Base-by-base conservation (phyloP, 2,329 filamentous ascomycete genomes). In the Diplodia scrobiculata region DNA sequence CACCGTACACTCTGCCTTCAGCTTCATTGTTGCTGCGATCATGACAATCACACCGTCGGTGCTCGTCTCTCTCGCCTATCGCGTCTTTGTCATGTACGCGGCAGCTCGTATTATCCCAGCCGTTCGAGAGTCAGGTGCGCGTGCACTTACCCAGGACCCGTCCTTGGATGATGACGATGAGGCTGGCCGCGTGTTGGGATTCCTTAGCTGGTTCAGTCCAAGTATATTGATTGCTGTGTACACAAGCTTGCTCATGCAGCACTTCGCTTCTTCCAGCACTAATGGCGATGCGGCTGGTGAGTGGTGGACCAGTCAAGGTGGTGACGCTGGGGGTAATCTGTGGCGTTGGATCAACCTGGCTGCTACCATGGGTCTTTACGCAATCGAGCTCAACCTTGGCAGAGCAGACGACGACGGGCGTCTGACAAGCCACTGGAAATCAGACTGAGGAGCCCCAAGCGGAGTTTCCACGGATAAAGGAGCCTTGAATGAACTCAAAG, bases 191-290 rank as follows among this genome's bases (percentile, higher is more conserved):
- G 81, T 97, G 5, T 81, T 98, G 17, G 91, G 90, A 0, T 86
- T 97, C 69, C 81, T 98, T 48, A 95, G 90, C 71, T 97, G 93
- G 87, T 98, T 97, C 79, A 95, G 91, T 19, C 94, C 95, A 0
- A 96, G 91, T 27, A 96, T 98, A 66, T 84, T 99, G 65, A 94
- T 99, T 68, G 91, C 95, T 3, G 93, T 98, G 34, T 99, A 99
- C 78, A 99, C 95, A 1, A 97, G 93, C 78, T 80, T 99, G 60
- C 81, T 99, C 38, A 89, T 98, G 81, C 95, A 98, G 77, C 95
- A 99, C 77, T 98, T 99, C 74, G 91, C 92, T 5, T 89, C 90
- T 11, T 89, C 84, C 17, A 86, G 80, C 25, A 80, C 84, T 63
- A 86, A 80, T 76, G 29, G 80, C 75, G 78, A 82, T 76, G 86